Evolutionary conservation across 371 early-diverging fungal genomes (phyloP).

Genomic region (Actinomucor elegans): DNA sequence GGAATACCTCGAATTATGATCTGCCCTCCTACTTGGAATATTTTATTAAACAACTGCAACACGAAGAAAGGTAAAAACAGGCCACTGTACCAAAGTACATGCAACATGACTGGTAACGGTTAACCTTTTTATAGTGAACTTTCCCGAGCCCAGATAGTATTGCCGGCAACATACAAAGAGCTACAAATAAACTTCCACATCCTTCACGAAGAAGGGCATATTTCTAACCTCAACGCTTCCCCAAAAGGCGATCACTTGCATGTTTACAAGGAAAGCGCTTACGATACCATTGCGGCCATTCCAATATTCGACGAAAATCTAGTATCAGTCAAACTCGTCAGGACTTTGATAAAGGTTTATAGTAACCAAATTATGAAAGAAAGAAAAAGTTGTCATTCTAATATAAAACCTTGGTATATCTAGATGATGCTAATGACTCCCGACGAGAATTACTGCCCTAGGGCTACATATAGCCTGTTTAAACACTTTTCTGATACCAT

Average conservation of each 20-base stretch:
- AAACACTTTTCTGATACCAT: not conserved
- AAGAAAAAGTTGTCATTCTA: not conserved
- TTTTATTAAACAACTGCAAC: conserved; percentile 8
- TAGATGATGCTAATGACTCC: conserved; percentile 15
- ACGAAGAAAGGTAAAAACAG: not conserved
- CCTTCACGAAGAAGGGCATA: not conserved
- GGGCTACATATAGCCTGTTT: conserved; percentile 3
- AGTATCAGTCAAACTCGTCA: not conserved
- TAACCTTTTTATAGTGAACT: too few species aligned
- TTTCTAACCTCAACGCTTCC: not conserved
- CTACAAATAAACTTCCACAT: not conserved
- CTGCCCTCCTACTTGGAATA: conserved; percentile 12
- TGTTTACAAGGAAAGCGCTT: not conserved
- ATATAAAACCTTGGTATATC: too few species aligned
- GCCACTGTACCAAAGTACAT: not conserved
- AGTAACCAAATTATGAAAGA: not conserved
- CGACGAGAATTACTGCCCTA: not conserved
- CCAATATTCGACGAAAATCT: not conserved
- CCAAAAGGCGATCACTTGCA: not conserved
- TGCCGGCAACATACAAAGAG: not conserved
- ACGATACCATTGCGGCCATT: too few species aligned
- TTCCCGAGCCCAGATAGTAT: too few species aligned
- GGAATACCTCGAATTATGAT: conserved; percentile 18
- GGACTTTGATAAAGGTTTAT: conserved; percentile 11
- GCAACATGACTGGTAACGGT: too few species aligned